Evolutionary conservation across 140 eudicot genomes (phyloP).

Genomic region (Flaveria floridana): DNA sequence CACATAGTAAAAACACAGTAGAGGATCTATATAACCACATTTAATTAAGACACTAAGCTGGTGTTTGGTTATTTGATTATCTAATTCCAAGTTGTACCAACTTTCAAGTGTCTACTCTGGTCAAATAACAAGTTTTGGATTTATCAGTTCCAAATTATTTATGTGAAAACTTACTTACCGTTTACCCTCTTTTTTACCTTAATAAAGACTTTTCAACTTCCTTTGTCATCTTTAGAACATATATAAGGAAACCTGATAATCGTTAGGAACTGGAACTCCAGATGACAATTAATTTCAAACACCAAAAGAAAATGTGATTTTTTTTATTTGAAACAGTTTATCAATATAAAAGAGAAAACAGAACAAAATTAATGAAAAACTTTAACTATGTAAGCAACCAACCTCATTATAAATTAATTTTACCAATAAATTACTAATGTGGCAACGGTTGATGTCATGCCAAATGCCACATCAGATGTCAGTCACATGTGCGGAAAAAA

Average conservation of each 20-base stretch:
- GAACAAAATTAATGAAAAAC: background rate
- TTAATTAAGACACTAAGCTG: background rate
- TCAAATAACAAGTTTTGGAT: conserved; percentile 1
- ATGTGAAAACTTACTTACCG: background rate
- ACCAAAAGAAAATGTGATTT: background rate
- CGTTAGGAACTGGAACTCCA: background rate
- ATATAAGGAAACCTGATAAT: background rate
- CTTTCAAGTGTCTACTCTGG: background rate
- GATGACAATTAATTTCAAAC: background rate
- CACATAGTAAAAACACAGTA: background rate
- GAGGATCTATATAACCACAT: background rate
- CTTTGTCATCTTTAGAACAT: background rate
- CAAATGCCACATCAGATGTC: background rate
- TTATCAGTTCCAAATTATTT: background rate
- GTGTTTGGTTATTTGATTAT: background rate
- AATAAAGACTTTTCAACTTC: background rate
- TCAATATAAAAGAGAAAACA: background rate
- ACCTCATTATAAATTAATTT: background rate
- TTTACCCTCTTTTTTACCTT: background rate
- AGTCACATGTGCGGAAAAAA: background rate
- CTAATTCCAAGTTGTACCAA: background rate
- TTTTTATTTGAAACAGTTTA: background rate
- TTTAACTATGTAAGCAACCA: background rate
- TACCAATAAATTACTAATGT: background rate
- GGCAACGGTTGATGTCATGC: background rate